Percentiles rank a stretch among this genome's conserved stretches.
phyloP scores from a whole-genome alignment of 345 rosid species.

The Lagerstroemia speciosa region DNA sequence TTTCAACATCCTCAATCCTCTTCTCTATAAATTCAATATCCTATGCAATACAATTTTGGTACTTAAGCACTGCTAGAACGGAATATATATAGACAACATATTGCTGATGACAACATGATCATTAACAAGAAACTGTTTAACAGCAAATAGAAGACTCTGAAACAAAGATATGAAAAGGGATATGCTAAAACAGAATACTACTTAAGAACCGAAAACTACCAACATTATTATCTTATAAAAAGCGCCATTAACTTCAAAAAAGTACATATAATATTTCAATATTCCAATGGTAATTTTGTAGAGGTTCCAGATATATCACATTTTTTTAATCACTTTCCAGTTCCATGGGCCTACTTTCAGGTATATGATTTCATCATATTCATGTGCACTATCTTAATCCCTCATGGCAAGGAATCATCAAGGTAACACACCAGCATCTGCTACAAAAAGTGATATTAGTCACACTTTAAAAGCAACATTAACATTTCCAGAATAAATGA shows the following conservation, averaged over 20 bases:
- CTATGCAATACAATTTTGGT: slow-evolving; percentile 24
- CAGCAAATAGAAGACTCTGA: not conserved
- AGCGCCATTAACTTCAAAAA: not conserved
- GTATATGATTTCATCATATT: not conserved
- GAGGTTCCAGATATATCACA: not conserved
- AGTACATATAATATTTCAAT: not conserved
- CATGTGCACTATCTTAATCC: not conserved
- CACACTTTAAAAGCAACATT: not conserved
- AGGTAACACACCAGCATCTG: no score
- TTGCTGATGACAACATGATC: not conserved
- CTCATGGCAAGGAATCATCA: no score
- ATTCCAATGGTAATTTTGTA: not conserved
- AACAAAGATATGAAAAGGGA: not conserved
- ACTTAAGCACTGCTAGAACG: not conserved
- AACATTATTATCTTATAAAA: not conserved
- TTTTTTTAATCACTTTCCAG: not conserved
- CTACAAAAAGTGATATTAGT: not conserved
- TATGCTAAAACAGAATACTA: not conserved
- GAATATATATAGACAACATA: not conserved
- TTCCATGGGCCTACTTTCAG: not conserved
- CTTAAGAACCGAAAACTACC: not conserved
- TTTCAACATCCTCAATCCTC: slow-evolving; percentile 79
- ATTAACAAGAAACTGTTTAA: not conserved
- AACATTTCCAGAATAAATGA: not conserved
- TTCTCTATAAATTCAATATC: slow-evolving; percentile 82